Evolutionary conservation across 164 flowering plant species (phyloP).

Genomic region (Liriodendron chinense): DNA sequence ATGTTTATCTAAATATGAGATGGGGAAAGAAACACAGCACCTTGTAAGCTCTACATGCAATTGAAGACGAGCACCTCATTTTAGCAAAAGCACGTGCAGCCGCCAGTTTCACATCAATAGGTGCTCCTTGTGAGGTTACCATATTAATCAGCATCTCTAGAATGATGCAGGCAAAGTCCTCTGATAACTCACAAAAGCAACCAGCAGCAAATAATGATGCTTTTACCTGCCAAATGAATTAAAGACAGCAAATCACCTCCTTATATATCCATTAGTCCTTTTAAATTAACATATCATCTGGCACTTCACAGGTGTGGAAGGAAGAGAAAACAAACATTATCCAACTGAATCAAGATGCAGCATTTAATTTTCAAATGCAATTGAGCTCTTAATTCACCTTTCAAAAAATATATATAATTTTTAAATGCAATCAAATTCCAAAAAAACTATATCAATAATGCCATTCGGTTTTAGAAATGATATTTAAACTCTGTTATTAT

Average conservation of each 20-base stretch:
- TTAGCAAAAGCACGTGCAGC: slow-evolving; percentile 53
- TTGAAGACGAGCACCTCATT: slow-evolving; percentile 43
- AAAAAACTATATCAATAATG: too few species aligned
- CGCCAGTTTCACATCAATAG: slow-evolving; percentile 35
- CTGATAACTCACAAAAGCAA: slow-evolving; percentile 68
- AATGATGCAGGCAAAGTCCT: slow-evolving; percentile 63
- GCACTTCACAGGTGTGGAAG: not conserved
- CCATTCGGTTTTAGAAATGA: too few species aligned
- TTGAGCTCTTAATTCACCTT: not conserved
- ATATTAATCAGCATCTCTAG: slow-evolving; percentile 52
- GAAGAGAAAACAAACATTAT: not conserved
- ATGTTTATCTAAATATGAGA: slow-evolving; percentile 1
- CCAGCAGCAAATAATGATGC: slow-evolving; percentile 84
- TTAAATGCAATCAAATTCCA: too few species aligned
- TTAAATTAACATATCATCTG: not conserved
- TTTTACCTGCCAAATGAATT: slow-evolving; percentile 46
- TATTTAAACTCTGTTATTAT: too few species aligned
- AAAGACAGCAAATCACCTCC: not conserved
- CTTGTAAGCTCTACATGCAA: slow-evolving; percentile 68
- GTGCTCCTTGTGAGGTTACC: slow-evolving; percentile 36
- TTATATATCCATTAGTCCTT: not conserved
- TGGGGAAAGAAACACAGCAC: slow-evolving; percentile 29
- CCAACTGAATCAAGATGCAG: not conserved
- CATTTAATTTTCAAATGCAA: not conserved
- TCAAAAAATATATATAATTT: too few species aligned